A percentile compares a stretch with the other conserved stretches of the same genome.
Conservation (phyloP, 805 yeast species). For the baker's yeast (Saccharomyces cerevisiae) region DNA sequence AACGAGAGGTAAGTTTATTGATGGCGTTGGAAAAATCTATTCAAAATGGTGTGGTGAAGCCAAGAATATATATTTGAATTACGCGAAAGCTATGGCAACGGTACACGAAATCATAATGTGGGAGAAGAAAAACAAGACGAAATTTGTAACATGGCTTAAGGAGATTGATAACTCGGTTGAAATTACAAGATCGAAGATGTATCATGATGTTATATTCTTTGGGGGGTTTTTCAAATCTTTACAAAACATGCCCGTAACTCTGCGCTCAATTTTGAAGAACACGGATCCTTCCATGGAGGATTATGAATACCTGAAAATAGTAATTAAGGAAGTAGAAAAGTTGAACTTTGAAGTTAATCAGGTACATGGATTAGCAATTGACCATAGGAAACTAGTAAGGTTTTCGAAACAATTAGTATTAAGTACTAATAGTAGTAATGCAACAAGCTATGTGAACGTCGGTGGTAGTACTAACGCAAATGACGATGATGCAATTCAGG, state of each 20-base stretch:
- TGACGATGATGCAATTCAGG: constrained; percentile 8
- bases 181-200: constrained; percentile 35
- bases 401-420: constrained; percentile 35
- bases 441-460: constrained; percentile 3
- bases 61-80: constrained; percentile 43
- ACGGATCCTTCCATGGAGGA: constrained; percentile 45
- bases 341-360: constrained; percentile 55
- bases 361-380: constrained; percentile 53
- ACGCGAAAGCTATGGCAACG: constrained; percentile 54
- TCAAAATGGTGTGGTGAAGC: constrained; percentile 58
- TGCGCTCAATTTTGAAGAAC: constrained; percentile 47
- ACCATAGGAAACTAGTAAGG: constrained; percentile 44
- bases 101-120: constrained; percentile 47
- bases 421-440: constrained; percentile 16
- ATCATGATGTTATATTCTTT: constrained; percentile 48
- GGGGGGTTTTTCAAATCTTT: constrained; percentile 49
- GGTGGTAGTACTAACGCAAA: background rate
- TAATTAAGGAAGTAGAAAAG: constrained; percentile 45
- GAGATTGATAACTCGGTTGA: constrained; percentile 43
- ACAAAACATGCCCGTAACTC: constrained; percentile 53
- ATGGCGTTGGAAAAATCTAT: constrained; percentile 55
- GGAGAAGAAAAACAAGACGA: constrained; percentile 36
- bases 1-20: constrained; percentile 58
- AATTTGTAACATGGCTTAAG: constrained; percentile 50
- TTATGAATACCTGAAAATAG: constrained; percentile 40